These are phyloP conservation scores for Boletus tylopilopsis DNA, from an alignment of 768 basidiomycete genomes.

Conservation along the genomic window DNA sequence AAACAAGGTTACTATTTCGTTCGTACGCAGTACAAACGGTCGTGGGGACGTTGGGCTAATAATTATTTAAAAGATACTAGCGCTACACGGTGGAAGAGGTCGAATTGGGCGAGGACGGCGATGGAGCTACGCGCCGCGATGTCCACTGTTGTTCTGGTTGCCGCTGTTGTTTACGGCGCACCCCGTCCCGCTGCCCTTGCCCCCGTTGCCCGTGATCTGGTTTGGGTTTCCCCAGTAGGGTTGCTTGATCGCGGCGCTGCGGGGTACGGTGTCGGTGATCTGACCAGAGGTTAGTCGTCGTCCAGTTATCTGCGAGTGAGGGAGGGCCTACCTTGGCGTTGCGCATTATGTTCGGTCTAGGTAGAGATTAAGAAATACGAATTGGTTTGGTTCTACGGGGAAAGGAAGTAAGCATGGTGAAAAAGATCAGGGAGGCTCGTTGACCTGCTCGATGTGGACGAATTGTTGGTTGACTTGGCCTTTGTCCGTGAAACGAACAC, in stretches of 20 bases:
- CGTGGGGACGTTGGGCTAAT: not conserved
- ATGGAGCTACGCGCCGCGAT: no score
- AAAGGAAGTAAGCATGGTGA: not conserved
- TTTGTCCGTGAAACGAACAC: not conserved
- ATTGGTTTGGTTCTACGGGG: slow-evolving; percentile 2
- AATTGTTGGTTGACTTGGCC: not conserved
- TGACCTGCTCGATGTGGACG: slow-evolving; percentile 9
- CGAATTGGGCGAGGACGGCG: not conserved
- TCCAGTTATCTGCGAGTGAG: not conserved
- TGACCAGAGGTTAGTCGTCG: slow-evolving; percentile 4
- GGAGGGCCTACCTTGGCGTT: slow-evolving; percentile 6
- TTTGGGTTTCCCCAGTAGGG: slow-evolving; percentile 9
- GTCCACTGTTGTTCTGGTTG: no score
- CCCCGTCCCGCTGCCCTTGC: not conserved
- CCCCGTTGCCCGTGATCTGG: accelerated
- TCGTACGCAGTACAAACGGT: slow-evolving; percentile 2
- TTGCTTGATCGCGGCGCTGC: slow-evolving; percentile 8
- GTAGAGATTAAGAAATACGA: not conserved
- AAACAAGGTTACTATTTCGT: not conserved
- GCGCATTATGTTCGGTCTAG: slow-evolving; percentile 5
- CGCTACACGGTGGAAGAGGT: slow-evolving; percentile 9
- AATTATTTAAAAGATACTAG: not conserved
- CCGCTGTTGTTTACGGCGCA: not conserved
- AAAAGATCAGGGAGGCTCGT: not conserved
- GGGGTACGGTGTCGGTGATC: not conserved